These are phyloP conservation scores for Neonectria neomacrospora DNA, from an alignment of 2,329 filamentous ascomycete genomes.

Conservation along the genomic window DNA sequence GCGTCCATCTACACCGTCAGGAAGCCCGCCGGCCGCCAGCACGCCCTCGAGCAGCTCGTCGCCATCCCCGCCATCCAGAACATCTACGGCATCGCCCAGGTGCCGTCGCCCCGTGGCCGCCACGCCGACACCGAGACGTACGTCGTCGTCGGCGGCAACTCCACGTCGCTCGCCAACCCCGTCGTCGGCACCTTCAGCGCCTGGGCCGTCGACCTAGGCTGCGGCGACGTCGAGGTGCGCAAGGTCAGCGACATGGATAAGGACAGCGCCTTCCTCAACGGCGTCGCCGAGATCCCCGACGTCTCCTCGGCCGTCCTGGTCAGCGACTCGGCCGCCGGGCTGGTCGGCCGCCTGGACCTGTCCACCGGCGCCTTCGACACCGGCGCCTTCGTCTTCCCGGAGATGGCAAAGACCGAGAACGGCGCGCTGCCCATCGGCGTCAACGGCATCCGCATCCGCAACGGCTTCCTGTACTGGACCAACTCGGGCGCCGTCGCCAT, in stretches of 20 bases:
- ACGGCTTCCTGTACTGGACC: slow-evolving; percentile 31
- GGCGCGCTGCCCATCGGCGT: slow-evolving; percentile 28
- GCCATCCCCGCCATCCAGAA: slow-evolving; percentile 31
- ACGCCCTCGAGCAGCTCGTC: slow-evolving; percentile 28
- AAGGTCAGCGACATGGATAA: slow-evolving; percentile 31
- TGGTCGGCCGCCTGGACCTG: slow-evolving; percentile 28
- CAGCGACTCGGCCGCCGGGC: slow-evolving; percentile 21
- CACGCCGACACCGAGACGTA: slow-evolving; percentile 20
- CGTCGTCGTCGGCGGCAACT: slow-evolving; percentile 35
- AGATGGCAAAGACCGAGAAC: slow-evolving; percentile 18
- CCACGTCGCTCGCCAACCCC: slow-evolving; percentile 16
- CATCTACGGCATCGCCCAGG: slow-evolving; percentile 30
- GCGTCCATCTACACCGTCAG: slow-evolving; percentile 31
- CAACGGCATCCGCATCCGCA: slow-evolving; percentile 33
- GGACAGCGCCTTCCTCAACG: slow-evolving; percentile 21
- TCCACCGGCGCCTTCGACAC: slow-evolving; percentile 23
- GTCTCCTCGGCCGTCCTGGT: slow-evolving; percentile 23
- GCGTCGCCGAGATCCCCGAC: slow-evolving; percentile 27
- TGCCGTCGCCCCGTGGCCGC: neutral
- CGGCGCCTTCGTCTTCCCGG: slow-evolving; percentile 23
- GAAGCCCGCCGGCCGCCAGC: slow-evolving; percentile 11
- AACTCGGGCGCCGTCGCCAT: slow-evolving; percentile 30
- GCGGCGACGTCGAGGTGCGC: slow-evolving; percentile 9
- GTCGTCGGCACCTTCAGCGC: slow-evolving; percentile 28
- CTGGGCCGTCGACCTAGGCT: slow-evolving; percentile 26